Conservation (phyloP, 2,329 filamentous ascomycete species). For the Colletotrichum eremochloae region DNA sequence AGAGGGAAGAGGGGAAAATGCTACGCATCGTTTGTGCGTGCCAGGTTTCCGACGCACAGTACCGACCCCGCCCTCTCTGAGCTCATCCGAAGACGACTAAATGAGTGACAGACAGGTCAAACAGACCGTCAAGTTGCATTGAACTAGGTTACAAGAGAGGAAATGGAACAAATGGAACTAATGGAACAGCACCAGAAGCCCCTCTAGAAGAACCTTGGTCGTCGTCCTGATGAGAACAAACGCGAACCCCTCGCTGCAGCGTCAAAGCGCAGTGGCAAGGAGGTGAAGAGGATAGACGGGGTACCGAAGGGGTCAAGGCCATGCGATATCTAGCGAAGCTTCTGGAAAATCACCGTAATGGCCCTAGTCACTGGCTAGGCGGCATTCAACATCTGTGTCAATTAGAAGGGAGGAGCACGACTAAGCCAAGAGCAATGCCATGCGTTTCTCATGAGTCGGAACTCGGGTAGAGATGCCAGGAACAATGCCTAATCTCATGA, state of each 20-base stretch:
- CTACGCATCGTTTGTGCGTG: constrained; percentile 15
- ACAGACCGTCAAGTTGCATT: constrained; percentile 20
- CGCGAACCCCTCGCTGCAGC: neutral
- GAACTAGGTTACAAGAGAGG: neutral
- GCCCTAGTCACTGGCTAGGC: neutral
- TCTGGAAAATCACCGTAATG: constrained; percentile 31
- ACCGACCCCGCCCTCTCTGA: constrained; percentile 17
- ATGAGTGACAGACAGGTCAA: constrained; percentile 6
- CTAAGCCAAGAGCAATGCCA: constrained; percentile 4
- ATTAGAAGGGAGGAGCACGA: constrained; percentile 17
- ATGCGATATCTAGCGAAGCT: constrained; percentile 27
- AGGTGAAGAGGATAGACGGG: neutral
- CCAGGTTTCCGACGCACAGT: constrained; percentile 16
- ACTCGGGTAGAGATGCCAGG: constrained; percentile 4
- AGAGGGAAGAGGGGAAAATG: neutral
- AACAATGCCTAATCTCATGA: constrained; percentile 18
- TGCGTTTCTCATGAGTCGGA: constrained; percentile 27
- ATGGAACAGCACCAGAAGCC: constrained; percentile 33
- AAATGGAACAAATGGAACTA: constrained; percentile 29
- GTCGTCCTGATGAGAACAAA: constrained; percentile 9
- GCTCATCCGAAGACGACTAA: constrained; percentile 27
- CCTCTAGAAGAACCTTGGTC: constrained; percentile 35
- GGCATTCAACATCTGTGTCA: constrained; percentile 6
- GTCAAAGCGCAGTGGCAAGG: constrained; percentile 25
- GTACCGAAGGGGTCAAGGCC: neutral